phyloP scores from a whole-genome alignment of 1,284 basidiomycete species.

The Leucoagaricus sp. region DNA sequence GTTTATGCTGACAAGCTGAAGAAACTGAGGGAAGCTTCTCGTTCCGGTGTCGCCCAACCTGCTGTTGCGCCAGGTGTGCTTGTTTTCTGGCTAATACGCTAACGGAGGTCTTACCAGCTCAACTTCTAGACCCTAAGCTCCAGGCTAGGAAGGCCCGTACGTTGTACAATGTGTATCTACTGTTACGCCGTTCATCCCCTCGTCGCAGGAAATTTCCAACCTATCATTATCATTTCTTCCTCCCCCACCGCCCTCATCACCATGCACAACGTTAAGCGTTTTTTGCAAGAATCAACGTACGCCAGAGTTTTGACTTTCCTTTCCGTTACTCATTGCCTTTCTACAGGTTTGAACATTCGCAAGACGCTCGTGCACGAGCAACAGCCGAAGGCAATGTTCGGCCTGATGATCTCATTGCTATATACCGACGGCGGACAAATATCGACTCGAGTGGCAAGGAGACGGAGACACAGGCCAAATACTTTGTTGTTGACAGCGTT shows the following conservation, averaged over 20 bases:
- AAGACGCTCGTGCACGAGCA: conserved; percentile 69
- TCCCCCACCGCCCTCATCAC: conserved; percentile 94
- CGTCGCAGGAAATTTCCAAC: conserved; percentile 66
- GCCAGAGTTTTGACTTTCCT: conserved; percentile 25
- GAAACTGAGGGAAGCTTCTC: conserved; percentile 64
- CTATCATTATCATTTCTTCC: conserved; percentile 96
- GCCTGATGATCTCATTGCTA: conserved; percentile 82
- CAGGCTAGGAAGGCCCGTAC: conserved; percentile 62
- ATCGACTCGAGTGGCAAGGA: conserved; percentile 55
- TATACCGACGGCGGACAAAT: conserved; percentile 75
- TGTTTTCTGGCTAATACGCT: conserved; percentile 1
- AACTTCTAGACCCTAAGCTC: conserved; percentile 48
- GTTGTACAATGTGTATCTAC: conserved; percentile 21
- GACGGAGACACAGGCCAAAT: conserved; percentile 42
- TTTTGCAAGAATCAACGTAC: conserved; percentile 87
- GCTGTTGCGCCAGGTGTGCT: conserved; percentile 37
- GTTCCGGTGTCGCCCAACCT: conserved; percentile 40
- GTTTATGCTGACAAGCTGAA: conserved; percentile 76
- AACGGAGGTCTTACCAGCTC: background rate
- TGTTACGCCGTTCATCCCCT: background rate
- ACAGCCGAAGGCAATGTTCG: conserved; percentile 72
- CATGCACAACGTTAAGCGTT: conserved; percentile 96
- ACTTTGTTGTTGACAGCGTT: conserved; percentile 89
- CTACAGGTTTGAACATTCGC: conserved; percentile 75
- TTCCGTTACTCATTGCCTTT: background rate